Conservation (phyloP, 306 rosid genomes). For the Psophocarpus tetragonolobus region DNA sequence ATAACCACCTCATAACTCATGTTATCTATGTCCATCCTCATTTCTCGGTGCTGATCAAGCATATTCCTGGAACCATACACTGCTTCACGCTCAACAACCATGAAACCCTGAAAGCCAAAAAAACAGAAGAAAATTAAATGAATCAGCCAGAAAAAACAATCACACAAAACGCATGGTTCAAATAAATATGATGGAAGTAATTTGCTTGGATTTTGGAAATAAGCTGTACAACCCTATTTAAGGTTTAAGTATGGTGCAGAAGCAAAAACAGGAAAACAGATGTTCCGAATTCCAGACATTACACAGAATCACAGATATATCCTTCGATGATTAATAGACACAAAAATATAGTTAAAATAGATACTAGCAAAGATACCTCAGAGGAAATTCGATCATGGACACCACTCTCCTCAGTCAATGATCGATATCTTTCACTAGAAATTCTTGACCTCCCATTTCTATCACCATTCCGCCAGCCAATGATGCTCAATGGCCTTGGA, state of each 20-base stretch:
- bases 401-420: slow-evolving; percentile 49
- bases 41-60: slow-evolving; percentile 80
- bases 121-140: neutral
- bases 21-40: slow-evolving; percentile 86
- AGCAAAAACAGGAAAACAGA: neutral
- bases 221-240: slow-evolving; percentile 1
- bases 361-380: slow-evolving; percentile 50
- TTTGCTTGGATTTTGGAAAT: slow-evolving; percentile 1
- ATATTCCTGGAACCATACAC: slow-evolving; percentile 64
- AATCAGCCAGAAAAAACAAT: slow-evolving; percentile 15
- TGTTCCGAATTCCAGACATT: slow-evolving; percentile 15
- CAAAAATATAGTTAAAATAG: slow-evolving; percentile 16
- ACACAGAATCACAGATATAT: neutral
- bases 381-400: slow-evolving; percentile 57
- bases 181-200: neutral
- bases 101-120: slow-evolving; percentile 60
- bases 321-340: slow-evolving; percentile 11
- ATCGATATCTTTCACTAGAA: slow-evolving; percentile 54
- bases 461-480: slow-evolving; percentile 65
- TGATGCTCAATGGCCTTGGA: slow-evolving; percentile 52
- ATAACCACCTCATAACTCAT: slow-evolving; percentile 80
- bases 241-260: slow-evolving; percentile 3
- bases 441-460: slow-evolving; percentile 75
- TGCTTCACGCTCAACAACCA: slow-evolving; percentile 65
- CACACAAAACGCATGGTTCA: neutral